Evolutionary conservation across 176 grass and related monocot species (phyloP).

Genomic region (Oryza nivara): DNA sequence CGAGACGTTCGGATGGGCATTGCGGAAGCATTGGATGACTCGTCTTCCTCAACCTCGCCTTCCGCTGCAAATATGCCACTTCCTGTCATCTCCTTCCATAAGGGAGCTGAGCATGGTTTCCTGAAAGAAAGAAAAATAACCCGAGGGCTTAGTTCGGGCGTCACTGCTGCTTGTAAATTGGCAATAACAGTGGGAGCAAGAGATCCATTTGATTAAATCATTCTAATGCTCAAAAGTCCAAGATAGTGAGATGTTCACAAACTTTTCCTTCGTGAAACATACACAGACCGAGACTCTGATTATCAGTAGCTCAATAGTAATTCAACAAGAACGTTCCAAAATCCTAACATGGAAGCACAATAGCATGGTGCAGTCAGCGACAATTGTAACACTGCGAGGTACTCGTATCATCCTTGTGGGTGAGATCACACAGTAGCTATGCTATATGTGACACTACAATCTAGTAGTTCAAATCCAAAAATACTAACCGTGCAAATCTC

Average conservation of each 20-base stretch:
- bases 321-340: background rate
- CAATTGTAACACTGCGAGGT: background rate
- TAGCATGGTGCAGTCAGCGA: background rate
- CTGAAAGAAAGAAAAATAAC: constrained; percentile 40
- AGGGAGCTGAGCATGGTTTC: constrained; percentile 92
- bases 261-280: background rate
- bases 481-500: background rate
- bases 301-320: background rate
- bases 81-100: constrained; percentile 97
- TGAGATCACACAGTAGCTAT: constrained; percentile 8
- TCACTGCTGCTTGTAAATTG: background rate
- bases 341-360: background rate
- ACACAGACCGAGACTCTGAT: background rate
- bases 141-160: background rate
- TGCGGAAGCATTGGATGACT: constrained; percentile 48
- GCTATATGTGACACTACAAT: constrained; percentile 1
- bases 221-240: background rate
- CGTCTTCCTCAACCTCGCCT: constrained; percentile 59
- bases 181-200: background rate
- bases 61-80: constrained; percentile 85
- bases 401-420: background rate
- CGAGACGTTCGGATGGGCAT: constrained; percentile 52
- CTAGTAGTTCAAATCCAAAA: background rate
- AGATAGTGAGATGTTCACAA: background rate
- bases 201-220: background rate